Base-by-base conservation (phyloP, 2,329 filamentous ascomycete species). In the Pseudohalonectria lignicola region DNA sequence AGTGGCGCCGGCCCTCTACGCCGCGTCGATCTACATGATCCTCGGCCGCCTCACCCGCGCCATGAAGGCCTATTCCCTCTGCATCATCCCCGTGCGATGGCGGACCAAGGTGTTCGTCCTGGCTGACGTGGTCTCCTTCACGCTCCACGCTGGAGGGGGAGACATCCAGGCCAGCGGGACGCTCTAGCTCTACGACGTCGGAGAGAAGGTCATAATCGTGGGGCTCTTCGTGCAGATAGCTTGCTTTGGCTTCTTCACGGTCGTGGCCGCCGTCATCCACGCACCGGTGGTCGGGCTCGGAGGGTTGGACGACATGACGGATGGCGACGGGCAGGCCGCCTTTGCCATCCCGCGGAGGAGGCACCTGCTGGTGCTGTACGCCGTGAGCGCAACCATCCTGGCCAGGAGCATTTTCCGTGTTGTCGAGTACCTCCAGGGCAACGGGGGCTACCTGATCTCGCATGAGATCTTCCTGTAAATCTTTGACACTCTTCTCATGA, bases 161-260 rank as follows among this genome's bases (percentile, higher is more conserved):
- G 62, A 61, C 2, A 17, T n/a, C 34, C 11, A 17, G n/a, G 19
- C n/a, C 1, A 25, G 4, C 17, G 29, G 69, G 35, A 54, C 52
- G 41, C 42, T 45, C 43, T 50, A 61, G 20, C 7, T 23, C 2
- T 20, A 15, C 13, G 3, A 35, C 4, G 52, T 54, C 11, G 71
- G 67, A 13, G 51, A 71, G 45, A 62, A 66, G 15, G 57, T 79
- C 35, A 66, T 79, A n/a, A 53, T 78, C 7, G 66, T 46, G 1
- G 76, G 76, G 2, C 55, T 81, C 2, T 50, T 70, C 23, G 51
- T 78, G 13, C 76, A 81, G 48, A 61, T 80, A 17, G 29, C 72
- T 31, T 64, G 72, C 40, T 78, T 80, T 43, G 62, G 60, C 17
- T 53, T 77, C 25, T 81, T 80, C 47, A 53, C 71, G 25, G 40